Percentiles rank a stretch among this genome's conserved stretches.
Evolutionary conservation across 164 flowering plant genomes (phyloP).

Genomic region (Hamamelis virginiana): DNA sequence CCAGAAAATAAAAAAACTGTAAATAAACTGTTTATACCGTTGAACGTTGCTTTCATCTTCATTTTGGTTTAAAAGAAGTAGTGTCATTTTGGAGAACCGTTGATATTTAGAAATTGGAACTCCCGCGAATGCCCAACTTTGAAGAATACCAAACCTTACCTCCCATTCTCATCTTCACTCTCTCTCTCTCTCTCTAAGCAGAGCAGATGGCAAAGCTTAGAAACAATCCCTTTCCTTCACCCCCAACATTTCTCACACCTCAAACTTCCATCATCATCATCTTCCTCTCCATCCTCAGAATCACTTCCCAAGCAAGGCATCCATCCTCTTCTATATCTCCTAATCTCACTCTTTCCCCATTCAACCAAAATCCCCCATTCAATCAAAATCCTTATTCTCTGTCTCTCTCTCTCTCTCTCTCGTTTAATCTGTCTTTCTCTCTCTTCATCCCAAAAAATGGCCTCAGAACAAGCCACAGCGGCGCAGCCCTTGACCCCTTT

Average conservation of each 20-base stretch:
- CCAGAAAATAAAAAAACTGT: no score
- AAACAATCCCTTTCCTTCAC: slow-evolving; percentile 47
- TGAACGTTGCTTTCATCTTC: no score
- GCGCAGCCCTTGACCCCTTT: slow-evolving; percentile 14
- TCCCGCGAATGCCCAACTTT: slow-evolving; percentile 10
- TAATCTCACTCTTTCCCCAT: not conserved
- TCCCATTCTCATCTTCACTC: no score
- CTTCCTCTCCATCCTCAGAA: slow-evolving; percentile 14
- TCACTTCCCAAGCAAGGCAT: slow-evolving; percentile 44
- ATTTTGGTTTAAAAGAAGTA: no score
- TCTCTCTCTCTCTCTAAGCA: not conserved
- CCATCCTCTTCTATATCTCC: slow-evolving; percentile 12
- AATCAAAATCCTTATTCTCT: not conserved
- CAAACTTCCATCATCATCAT: not conserved
- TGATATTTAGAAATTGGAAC: no score
- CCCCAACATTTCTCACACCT: slow-evolving; percentile 18
- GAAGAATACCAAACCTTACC: slow-evolving; percentile 42
- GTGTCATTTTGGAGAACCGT: no score
- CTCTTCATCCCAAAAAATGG: slow-evolving; percentile 14
- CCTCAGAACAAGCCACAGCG: slow-evolving; percentile 20
- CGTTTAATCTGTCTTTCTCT: not conserved
- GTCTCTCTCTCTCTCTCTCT: not conserved
- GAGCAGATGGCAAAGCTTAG: slow-evolving; percentile 13
- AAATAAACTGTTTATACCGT: no score
- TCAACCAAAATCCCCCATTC: slow-evolving; percentile 1